These are phyloP conservation scores for Pelagophyceae sp. DNA, from an alignment of 352 stramenopile genomes.

Conservation along the genomic window DNA sequence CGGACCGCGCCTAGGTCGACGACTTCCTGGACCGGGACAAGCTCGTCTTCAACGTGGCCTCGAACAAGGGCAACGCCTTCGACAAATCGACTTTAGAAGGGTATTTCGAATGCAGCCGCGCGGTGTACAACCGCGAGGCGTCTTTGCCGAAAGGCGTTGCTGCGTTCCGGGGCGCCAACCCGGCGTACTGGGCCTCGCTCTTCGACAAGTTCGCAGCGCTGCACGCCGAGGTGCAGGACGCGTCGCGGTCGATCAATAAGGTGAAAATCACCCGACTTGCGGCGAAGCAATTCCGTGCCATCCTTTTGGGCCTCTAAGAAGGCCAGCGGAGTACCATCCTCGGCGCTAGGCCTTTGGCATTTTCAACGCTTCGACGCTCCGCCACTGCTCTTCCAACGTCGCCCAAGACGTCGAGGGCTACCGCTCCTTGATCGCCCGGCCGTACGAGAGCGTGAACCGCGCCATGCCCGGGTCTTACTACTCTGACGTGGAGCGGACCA, in stretches of 20 bases:
- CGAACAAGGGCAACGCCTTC: conserved; percentile 44
- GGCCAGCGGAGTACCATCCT: conserved; percentile 15
- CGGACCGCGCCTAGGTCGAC: no score
- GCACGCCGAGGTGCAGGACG: conserved; percentile 41
- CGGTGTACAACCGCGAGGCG: conserved; percentile 28
- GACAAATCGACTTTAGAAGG: conserved; percentile 37
- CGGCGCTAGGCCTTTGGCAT: conserved; percentile 28
- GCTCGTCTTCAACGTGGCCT: conserved; percentile 50
- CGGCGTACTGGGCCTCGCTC: conserved; percentile 40
- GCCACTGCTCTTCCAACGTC: conserved; percentile 40
- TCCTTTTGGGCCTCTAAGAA: conserved; percentile 11
- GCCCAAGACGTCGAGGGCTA: conserved; percentile 46
- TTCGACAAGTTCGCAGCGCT: conserved; percentile 41
- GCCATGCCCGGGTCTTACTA: conserved; percentile 47
- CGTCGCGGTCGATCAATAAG: conserved; percentile 45
- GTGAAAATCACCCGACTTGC: no score
- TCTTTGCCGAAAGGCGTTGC: no score
- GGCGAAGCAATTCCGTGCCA: not conserved
- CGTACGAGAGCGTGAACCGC: conserved; percentile 45
- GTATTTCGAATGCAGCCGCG: conserved; percentile 35
- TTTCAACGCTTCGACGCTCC: conserved; percentile 45
- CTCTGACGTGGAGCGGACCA: conserved; percentile 44
- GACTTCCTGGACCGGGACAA: conserved; percentile 39
- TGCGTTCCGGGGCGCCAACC: conserved; percentile 35
- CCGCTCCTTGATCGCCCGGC: conserved; percentile 43